These are phyloP conservation scores for Kentomonas sorsogonicus DNA, from an alignment of 208 protist genomes.

Conservation along the genomic window DNA sequence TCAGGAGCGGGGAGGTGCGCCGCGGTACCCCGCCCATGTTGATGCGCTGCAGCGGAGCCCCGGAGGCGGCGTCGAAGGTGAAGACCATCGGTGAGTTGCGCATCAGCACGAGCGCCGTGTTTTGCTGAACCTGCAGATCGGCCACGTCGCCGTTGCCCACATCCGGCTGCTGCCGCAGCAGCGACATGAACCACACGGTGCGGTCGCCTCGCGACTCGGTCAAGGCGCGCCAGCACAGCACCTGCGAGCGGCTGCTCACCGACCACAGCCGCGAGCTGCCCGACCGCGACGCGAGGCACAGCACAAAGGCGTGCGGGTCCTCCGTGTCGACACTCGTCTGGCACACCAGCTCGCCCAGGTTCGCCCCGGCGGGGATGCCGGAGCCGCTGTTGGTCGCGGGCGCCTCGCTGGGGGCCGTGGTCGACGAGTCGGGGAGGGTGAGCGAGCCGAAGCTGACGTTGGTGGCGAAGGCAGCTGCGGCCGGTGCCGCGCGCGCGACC, in stretches of 20 bases:
- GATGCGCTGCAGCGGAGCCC: slow-evolving; percentile 43
- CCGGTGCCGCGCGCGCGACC: slow-evolving; percentile 2
- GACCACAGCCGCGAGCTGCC: slow-evolving; percentile 60
- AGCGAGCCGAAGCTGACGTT: too few relatives aligned
- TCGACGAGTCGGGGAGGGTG: too few relatives aligned
- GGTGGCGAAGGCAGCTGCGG: too few relatives aligned
- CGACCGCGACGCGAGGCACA: slow-evolving; percentile 46
- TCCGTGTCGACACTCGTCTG: slow-evolving; percentile 1
- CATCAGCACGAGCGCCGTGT: slow-evolving; percentile 53
- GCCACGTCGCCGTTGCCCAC: slow-evolving; percentile 41
- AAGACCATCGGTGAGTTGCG: slow-evolving; percentile 39
- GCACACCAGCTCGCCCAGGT: not conserved
- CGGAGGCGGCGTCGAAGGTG: slow-evolving; percentile 47
- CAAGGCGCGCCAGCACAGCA: slow-evolving; percentile 69
- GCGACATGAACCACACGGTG: slow-evolving; percentile 49
- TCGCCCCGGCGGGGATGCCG: not conserved
- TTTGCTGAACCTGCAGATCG: slow-evolving; percentile 40
- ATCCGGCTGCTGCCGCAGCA: slow-evolving; percentile 25
- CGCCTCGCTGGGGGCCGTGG: not conserved
- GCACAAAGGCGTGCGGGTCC: slow-evolving; percentile 28
- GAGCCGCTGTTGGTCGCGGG: not conserved
- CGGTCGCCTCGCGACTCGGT: slow-evolving; percentile 10
- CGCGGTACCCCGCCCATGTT: slow-evolving; percentile 30
- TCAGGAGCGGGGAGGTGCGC: slow-evolving; percentile 27
- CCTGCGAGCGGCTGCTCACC: slow-evolving; percentile 45